phyloP scores from a whole-genome alignment of 2,329 filamentous ascomycete species.

The Paracoccidioides lutzii region DNA sequence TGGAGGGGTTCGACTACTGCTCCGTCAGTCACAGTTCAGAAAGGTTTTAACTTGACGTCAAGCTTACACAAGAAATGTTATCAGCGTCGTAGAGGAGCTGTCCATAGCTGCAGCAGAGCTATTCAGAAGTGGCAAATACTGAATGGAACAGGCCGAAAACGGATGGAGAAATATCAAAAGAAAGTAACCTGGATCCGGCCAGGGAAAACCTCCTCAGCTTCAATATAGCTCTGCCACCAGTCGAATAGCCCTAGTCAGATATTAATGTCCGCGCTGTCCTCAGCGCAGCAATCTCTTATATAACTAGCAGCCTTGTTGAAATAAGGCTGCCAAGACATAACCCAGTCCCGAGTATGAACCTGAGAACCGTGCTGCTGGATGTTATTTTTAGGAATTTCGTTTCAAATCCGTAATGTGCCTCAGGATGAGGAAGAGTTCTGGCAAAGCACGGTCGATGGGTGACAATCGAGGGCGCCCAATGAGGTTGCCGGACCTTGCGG shows the following conservation, averaged over 20 bases:
- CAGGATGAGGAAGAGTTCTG: background rate
- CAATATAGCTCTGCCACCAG: background rate
- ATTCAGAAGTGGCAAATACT: slow-evolving; percentile 5
- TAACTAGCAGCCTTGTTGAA: background rate
- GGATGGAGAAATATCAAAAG: background rate
- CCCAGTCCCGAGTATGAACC: background rate
- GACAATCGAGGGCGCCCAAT: background rate
- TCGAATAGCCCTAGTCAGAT: background rate
- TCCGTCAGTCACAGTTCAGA: background rate
- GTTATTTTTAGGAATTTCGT: slow-evolving; percentile 1
- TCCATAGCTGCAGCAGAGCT: slow-evolving; percentile 6
- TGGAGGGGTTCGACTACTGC: slow-evolving; percentile 23
- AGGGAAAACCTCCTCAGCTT: background rate
- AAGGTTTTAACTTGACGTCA: background rate
- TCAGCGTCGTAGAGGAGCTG: slow-evolving; percentile 13
- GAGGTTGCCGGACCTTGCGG: background rate
- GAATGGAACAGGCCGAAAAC: background rate
- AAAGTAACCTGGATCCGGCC: slow-evolving; percentile 1
- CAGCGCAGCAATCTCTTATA: background rate
- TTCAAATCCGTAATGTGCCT: background rate
- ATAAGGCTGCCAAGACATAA: background rate
- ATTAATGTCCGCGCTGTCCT: background rate
- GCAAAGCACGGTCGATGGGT: background rate
- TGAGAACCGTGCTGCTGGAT: background rate
- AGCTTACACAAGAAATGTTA: slow-evolving; percentile 22